Base-by-base conservation (phyloP, 768 basidiomycete species). In the Tylopilus rubrobrunneus region DNA sequence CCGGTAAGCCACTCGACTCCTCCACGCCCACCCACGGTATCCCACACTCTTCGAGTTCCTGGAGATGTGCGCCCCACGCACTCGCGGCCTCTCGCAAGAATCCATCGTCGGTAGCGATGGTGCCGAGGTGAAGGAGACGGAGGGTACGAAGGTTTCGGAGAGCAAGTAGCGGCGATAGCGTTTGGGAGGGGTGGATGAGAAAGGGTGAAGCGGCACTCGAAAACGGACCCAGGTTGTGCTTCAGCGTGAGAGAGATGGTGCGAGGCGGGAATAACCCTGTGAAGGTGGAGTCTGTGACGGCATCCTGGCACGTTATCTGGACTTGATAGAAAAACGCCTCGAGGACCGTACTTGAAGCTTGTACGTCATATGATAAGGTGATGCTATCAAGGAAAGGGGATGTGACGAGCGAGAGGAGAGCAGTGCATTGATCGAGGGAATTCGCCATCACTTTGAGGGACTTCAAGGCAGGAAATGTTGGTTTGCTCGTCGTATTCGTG, bases 351-450 rank as follows among this genome's bases (percentile, higher is more conserved):
- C 53, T 58, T 11, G 63, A 55, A 9, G 67, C 65, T 52, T 69
- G 68, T 15, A 55, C 39, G 28, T 69, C 65, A 25, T 69, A 71
- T 12, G 59, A 60, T 36, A 71, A 58, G 17, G 54, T 54, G 55
- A 71, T 51, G 11, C 36, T 58, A 5, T 57, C 57, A 7, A 69
- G 62, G 17, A 48, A 51, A 10, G 63, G 47, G n/a, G 67, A 67
- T 14, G 60, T 55, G 47, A 67, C 49, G 40, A 64, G 52, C 34
- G 63, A 56, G 3, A 69, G 4, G 17, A 70, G 56, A 6, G 62
- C 59, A 10, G 62, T 62, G 40, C 70, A 71, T 49, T 69, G 67
- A 3, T 61, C 57, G 15, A 71, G 70, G 17, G 60, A 57, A 25
- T 57, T 25, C 21, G 68, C 59, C 43, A 47, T 29, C 45, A 70